Percentiles rank a stretch among this genome's conserved stretches.
phyloP scores from a whole-genome alignment of 2,329 filamentous ascomycete species.

The Sporothrix schenckii region DNA sequence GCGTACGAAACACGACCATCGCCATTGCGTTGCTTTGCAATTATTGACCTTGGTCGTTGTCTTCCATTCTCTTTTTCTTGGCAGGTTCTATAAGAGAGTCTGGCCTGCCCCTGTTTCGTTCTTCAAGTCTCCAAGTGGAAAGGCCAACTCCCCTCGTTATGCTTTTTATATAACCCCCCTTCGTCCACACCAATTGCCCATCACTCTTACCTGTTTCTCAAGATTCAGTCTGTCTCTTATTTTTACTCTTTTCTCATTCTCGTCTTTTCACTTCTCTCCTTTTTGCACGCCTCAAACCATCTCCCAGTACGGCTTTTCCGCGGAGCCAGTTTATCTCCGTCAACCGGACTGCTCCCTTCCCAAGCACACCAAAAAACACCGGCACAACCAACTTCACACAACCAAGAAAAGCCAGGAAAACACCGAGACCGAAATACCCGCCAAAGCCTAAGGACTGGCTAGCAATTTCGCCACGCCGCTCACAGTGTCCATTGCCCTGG shows the following conservation, averaged over 20 bases:
- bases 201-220: background rate
- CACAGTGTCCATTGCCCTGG: background rate
- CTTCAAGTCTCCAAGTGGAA: background rate
- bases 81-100: slow-evolving; percentile 23
- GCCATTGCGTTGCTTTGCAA: slow-evolving; percentile 30
- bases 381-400: background rate
- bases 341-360: background rate
- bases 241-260: background rate
- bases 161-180: background rate
- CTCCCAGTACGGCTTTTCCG: background rate
- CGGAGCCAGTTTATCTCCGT: slow-evolving; percentile 31
- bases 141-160: background rate
- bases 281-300: background rate
- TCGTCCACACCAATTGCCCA: background rate
- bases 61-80: slow-evolving; percentile 22
- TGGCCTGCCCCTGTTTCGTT: slow-evolving; percentile 7
- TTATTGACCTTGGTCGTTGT: slow-evolving; percentile 10
- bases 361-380: slow-evolving; percentile 1
- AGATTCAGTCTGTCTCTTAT: background rate
- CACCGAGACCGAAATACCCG: background rate
- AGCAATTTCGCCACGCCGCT: slow-evolving; percentile 11
- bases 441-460: slow-evolving; percentile 6
- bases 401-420: slow-evolving; percentile 5
- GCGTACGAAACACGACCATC: slow-evolving; percentile 26
- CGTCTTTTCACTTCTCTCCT: background rate